These are phyloP conservation scores for Stagonosporopsis tanaceti DNA, from an alignment of 2,329 filamentous ascomycete genomes.

Conservation along the genomic window DNA sequence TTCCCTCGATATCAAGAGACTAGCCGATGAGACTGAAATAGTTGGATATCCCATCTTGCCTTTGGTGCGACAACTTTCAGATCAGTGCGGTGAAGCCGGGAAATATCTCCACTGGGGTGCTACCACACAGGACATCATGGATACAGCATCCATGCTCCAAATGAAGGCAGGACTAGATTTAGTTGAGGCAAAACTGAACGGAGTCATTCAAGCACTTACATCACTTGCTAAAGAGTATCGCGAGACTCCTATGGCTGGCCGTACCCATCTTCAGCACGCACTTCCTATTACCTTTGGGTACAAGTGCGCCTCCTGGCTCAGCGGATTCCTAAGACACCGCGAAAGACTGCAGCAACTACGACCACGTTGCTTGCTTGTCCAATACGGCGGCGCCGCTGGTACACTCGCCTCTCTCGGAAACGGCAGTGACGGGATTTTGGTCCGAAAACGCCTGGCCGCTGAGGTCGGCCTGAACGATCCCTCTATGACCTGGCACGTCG, in stretches of 20 bases:
- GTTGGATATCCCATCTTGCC: conserved; percentile 64
- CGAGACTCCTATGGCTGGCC: conserved; percentile 64
- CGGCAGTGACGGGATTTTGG: conserved; percentile 57
- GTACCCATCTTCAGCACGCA: conserved; percentile 66
- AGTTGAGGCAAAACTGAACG: conserved; percentile 55
- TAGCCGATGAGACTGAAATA: conserved; percentile 58
- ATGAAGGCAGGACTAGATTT: conserved; percentile 61
- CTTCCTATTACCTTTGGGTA: conserved; percentile 66
- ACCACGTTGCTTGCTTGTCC: conserved; percentile 58
- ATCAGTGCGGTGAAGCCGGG: conserved; percentile 46
- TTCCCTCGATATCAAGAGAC: conserved; percentile 55
- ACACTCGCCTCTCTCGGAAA: conserved; percentile 62
- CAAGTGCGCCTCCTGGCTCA: conserved; percentile 65
- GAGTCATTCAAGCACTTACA: conserved; percentile 55
- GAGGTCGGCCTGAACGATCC: conserved; percentile 60
- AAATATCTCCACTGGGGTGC: conserved; percentile 66
- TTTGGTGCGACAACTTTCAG: conserved; percentile 58
- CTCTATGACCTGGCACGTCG: conserved; percentile 66
- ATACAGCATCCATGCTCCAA: conserved; percentile 62
- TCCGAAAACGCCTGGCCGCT: conserved; percentile 59
- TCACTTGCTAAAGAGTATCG: conserved; percentile 55
- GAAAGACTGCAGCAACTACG: conserved; percentile 59
- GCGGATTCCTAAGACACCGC: conserved; percentile 58
- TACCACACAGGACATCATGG: conserved; percentile 68
- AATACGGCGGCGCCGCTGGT: conserved; percentile 65